A percentile compares a stretch with the other conserved stretches of the same genome.
phyloP scores from a whole-genome alignment of 441 rosid species.

The Syzygium malaccense region DNA sequence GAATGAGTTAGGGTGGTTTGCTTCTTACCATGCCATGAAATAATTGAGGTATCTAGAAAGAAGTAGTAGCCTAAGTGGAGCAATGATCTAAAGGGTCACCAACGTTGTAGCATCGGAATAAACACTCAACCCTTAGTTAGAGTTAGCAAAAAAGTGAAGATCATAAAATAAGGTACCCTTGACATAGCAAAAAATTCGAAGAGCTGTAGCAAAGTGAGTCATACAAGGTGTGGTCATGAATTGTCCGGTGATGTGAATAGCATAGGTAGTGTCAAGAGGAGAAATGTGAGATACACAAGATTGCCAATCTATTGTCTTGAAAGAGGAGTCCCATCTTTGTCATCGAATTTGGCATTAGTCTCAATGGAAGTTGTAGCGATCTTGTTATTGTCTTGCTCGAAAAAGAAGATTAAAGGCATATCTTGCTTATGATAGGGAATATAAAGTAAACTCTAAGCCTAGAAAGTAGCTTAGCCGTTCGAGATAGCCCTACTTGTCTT shows the following conservation, averaged over 20 bases:
- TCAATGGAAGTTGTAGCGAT: neutral
- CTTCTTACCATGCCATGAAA: neutral
- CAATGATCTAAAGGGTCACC: neutral
- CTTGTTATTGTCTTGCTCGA: neutral
- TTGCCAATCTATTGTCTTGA: fast-evolving
- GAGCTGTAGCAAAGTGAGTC: neutral
- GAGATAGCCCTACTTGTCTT: neutral
- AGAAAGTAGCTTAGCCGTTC: neutral
- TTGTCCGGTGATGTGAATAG: fast-evolving
- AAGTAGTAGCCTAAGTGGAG: neutral
- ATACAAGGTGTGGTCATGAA: neutral
- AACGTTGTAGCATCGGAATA: neutral
- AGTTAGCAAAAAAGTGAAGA: neutral
- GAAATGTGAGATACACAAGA: neutral
- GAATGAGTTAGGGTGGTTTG: neutral
- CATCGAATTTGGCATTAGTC: neutral
- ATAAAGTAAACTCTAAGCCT: neutral
- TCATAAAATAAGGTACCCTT: neutral
- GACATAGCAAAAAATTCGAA: neutral
- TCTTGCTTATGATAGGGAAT: neutral
- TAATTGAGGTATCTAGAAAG: neutral
- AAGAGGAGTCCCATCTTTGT: neutral
- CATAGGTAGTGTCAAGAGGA: neutral
- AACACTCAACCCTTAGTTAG: neutral
- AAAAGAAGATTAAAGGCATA: neutral